Base-by-base conservation (phyloP, 805 yeast species). In the Ogataea trehalophila region DNA sequence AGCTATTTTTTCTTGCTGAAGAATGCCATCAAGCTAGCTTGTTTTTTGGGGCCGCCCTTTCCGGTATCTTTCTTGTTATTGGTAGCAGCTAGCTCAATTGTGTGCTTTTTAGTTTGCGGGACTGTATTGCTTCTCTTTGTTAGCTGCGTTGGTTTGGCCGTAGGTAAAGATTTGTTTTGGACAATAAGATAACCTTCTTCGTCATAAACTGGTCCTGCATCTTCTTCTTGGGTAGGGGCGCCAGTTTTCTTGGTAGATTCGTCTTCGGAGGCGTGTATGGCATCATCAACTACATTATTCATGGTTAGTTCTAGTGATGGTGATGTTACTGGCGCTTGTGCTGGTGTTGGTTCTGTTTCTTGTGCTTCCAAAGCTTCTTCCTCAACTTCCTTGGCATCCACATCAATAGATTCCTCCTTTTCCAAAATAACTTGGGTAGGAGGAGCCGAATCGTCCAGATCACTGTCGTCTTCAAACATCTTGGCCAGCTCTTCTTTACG, bases 131-230 rank as follows among this genome's bases (percentile, higher is more conserved):
- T 33, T 40, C 49, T 41, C 33, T 42, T 37, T 13, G 52, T 34
- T 43, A 45, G 40, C 34, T 44, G 37, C 4, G 51, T 23, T 4
- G 54, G 43, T 16, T 47, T 35, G 8, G 45, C 22, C 9, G 47
- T 37, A 26, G 46, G 43, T 5, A 52, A 39, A 9, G 31, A 26
- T 20, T 43, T 40, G 17, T 48, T 47, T 20, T 50, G 56, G 1
- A 60, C 57, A 4, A 61, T 61, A 18, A 65, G 43, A 33, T 57
- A 65, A 5, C 69, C 69, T 36, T 65, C 68, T 14, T 60, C 62
- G 42, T 65, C 68, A 18, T 54, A 54, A 18, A 55, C 61, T 2
- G 62, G 56, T 41, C 57, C 64, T 18, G 51, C 49, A 5, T 53
- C 58, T 1, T 59, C 47, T 15, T 41, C 54, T 17, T 49, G 52